Evolutionary conservation across 2,329 filamentous ascomycete species (phyloP).

Genomic region (Amesomyces nigricolor): DNA sequence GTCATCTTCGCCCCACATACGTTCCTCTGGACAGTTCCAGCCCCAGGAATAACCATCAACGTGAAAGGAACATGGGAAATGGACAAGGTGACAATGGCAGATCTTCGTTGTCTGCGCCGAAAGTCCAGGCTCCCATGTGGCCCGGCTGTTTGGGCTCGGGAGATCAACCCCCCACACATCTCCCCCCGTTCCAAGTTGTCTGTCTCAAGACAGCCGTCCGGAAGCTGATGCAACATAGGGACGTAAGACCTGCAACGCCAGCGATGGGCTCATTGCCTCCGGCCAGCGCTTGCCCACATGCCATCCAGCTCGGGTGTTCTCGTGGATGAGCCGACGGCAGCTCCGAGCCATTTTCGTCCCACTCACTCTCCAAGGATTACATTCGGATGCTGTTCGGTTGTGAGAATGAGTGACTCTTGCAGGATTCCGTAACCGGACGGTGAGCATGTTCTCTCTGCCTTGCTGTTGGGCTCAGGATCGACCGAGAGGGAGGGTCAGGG

Average conservation of each 20-base stretch:
- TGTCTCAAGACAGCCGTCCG: neutral
- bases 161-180: neutral
- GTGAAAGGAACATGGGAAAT: no score
- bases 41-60: no score
- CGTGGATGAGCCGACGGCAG: neutral
- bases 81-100: no score
- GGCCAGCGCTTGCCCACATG: neutral
- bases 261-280: neutral
- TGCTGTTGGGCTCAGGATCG: neutral
- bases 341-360: slow-evolving; percentile 8
- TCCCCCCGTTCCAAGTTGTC: neutral
- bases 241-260: neutral
- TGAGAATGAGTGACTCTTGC: neutral
- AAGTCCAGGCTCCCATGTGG: no score
- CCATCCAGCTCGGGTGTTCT: neutral
- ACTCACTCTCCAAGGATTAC: neutral
- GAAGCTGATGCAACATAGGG: no score
- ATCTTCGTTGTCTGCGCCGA: no score
- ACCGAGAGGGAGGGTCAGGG: neutral
- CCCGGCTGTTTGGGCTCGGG: neutral
- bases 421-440: slow-evolving; percentile 2
- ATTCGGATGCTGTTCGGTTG: slow-evolving; percentile 7
- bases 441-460: neutral
- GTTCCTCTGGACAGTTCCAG: neutral
- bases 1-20: neutral